Conservation (phyloP, 306 rosid genomes). For the Vicia sativa region DNA sequence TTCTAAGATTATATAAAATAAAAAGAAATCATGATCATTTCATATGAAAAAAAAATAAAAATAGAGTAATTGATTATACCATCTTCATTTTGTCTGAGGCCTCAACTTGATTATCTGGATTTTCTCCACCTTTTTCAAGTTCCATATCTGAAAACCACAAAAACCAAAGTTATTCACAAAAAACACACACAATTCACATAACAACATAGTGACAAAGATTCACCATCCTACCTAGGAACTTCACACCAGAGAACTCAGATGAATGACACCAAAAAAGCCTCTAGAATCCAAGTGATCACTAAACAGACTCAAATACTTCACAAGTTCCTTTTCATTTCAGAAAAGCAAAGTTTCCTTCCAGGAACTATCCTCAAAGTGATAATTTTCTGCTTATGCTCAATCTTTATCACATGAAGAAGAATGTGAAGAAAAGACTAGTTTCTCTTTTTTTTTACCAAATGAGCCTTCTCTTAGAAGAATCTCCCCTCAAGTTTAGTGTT, state of each 20-base stretch:
- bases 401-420: constrained; percentile 21
- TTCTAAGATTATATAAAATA: constrained; percentile 1
- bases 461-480: constrained; percentile 50
- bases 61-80: constrained; percentile 53
- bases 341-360: constrained; percentile 41
- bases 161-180: constrained; percentile 36
- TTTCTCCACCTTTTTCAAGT: constrained; percentile 50
- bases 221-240: constrained; percentile 50
- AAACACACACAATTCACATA: constrained; percentile 30
- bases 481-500: constrained; percentile 31
- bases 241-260: constrained; percentile 36
- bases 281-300: too few species aligned
- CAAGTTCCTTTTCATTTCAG: constrained; percentile 5
- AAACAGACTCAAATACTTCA: constrained; percentile 45
- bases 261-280: constrained; percentile 36
- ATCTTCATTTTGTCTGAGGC: constrained; percentile 57
- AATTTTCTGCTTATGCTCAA: constrained; percentile 46
- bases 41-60: not conserved
- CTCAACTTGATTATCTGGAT: constrained; percentile 49
- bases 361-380: constrained; percentile 53
- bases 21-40: not conserved
- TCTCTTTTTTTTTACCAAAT: constrained; percentile 53
- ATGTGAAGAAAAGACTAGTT: constrained; percentile 41
- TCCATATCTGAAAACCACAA: constrained; percentile 61
- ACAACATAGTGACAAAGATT: constrained; percentile 11